Percentiles rank a stretch among this genome's conserved stretches.
Conservation (phyloP, 306 rosid genomes). For the Dicorynia guianensis region DNA sequence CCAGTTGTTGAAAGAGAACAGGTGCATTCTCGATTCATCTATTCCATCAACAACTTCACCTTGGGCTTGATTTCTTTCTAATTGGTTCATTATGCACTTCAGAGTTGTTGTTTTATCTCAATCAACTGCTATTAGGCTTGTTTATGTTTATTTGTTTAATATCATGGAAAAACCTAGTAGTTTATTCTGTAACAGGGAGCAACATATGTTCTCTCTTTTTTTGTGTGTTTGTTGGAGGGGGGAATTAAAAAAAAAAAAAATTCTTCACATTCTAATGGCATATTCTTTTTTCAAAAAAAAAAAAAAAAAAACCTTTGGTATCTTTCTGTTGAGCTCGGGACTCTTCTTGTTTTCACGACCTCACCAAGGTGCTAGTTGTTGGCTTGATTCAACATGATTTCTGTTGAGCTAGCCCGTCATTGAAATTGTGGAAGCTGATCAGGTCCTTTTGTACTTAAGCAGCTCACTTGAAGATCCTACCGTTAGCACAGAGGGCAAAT, state of each 20-base stretch:
- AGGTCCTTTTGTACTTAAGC: background rate
- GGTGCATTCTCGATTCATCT: conserved; percentile 50
- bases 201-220: background rate
- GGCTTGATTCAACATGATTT: too few relatives aligned
- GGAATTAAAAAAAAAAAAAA: too few relatives aligned
- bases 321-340: background rate
- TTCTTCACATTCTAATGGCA: conserved; percentile 18
- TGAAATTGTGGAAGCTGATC: background rate
- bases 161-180: background rate
- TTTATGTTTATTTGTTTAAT: background rate
- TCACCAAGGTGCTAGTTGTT: too few relatives aligned
- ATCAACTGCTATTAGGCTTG: background rate
- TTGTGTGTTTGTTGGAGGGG: too few relatives aligned
- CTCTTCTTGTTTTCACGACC: too few relatives aligned
- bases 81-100: background rate
- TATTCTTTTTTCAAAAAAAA: too few relatives aligned
- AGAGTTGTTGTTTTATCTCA: background rate
- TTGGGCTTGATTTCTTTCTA: conserved; percentile 27
- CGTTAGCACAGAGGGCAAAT: background rate
- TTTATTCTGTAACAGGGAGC: background rate
- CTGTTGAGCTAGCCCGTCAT: background rate
- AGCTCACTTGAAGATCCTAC: background rate
- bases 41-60: conserved; percentile 40
- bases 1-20: conserved; percentile 52
- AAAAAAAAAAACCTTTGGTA: conserved; percentile 10